Evolutionary conservation across 2,329 filamentous ascomycete species (phyloP).

Genomic region (Xylaria sp.): DNA sequence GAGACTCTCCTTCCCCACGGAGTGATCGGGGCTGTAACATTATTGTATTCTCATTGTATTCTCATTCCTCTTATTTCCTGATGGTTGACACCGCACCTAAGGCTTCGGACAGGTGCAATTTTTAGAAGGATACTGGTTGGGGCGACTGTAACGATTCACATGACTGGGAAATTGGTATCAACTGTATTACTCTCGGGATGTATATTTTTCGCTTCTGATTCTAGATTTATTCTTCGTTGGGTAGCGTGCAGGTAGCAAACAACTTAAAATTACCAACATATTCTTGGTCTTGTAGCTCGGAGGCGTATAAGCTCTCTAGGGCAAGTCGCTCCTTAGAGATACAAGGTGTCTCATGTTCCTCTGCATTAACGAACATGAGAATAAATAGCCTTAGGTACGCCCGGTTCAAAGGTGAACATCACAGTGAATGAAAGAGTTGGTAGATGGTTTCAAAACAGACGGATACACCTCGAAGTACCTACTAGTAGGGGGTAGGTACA

Average conservation of each 20-base stretch:
- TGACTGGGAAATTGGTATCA: background rate
- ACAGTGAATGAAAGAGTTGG: no score
- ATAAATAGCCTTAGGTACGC: background rate
- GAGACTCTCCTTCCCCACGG: background rate
- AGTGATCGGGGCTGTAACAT: background rate
- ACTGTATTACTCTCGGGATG: conserved; percentile 7
- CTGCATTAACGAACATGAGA: background rate
- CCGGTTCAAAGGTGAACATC: no score
- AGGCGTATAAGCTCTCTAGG: background rate
- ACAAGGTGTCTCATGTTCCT: background rate
- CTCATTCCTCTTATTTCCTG: background rate
- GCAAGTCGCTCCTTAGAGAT: background rate
- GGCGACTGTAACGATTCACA: background rate
- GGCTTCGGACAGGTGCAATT: background rate
- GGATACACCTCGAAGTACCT: background rate
- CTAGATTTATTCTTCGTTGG: background rate
- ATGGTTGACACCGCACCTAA: background rate
- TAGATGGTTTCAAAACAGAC: no score
- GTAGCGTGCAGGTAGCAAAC: background rate
- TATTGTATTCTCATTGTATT: conserved; percentile 7
- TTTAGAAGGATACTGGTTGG: no score
- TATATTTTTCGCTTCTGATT: conserved; percentile 15
- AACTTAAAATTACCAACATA: background rate
- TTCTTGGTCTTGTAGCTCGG: background rate
- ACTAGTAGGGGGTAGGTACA: background rate